Evolutionary conservation across 2,329 filamentous ascomycete genomes (phyloP), one percentile per base, ranked within the genome.

Genomic region (Westerdykella aurantiaca): DNA sequence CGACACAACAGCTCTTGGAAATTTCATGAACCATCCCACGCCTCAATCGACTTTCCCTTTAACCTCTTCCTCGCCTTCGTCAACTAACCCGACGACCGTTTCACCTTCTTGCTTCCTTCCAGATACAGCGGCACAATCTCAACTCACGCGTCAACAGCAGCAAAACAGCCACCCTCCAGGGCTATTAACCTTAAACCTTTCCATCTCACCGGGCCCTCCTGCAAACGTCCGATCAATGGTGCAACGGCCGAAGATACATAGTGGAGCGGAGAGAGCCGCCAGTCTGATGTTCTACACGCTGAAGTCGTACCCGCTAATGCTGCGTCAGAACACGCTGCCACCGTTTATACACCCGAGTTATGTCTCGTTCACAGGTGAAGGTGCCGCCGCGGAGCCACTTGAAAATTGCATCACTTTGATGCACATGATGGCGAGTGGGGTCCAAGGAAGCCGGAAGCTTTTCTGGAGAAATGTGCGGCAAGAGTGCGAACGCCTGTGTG

Each of bases 401-500:
- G 56, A 44, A 5, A 72, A 70, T 39, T 73, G 71, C 45, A 62
- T 71, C 14, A 69, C 58, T 44, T 48, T 73, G 31, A 47, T 71
- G 21, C 60, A 67, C 40, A 72, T 73, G 69, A 59, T 71, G n/a
- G n/a, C n/a, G 18, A 60, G 57, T 7, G 56, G 54, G 31, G 53
- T 54, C 3, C 42, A 58, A 37, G 65, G 64, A 0, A 68, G 60
- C 51, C 63, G 64, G 41, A 72, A 66, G 42, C 44, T 73, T 16
- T 71, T 73, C 42, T 74, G 72, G 71, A 68, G 59, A 41, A 73
- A 72, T 50, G 69, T 74, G 17, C 50, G 55, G 21, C 35, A 60
- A 18, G 72, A 75, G 49, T 74, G 71, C 52, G 69, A 73, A 52
- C 57, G 61, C 5, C 42, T 72, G 2, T 53, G 44, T 42, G 51